Conservation (phyloP, 345 rosid genomes). For the Heritiera fomes region DNA sequence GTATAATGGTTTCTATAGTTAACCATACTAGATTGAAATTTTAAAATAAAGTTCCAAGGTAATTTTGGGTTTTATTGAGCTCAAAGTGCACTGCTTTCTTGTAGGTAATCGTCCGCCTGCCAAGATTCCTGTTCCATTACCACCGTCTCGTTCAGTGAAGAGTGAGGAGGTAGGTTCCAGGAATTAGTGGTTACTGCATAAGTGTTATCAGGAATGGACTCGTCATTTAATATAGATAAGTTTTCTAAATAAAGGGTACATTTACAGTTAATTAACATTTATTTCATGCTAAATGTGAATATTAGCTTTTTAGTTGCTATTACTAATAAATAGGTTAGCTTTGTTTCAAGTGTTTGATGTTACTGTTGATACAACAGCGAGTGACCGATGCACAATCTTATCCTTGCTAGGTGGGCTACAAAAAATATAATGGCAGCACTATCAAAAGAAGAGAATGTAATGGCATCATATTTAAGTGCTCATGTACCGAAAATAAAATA, state of each 20-base stretch:
- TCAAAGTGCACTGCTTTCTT: constrained; percentile 23
- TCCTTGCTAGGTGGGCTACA: neutral
- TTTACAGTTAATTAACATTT: neutral
- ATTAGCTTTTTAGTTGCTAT: constrained; percentile 11
- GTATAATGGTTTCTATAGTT: neutral
- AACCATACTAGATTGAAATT: neutral
- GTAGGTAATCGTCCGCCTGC: constrained; percentile 87
- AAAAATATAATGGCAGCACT: neutral
- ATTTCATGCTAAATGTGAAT: neutral
- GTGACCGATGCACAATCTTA: neutral
- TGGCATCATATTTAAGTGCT: neutral
- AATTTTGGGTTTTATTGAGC: constrained; percentile 13
- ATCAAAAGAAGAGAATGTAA: neutral
- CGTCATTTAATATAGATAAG: neutral
- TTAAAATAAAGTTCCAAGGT: neutral
- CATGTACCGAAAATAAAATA: neutral
- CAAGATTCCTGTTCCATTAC: constrained; percentile 85
- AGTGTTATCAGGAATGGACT: constrained; percentile 4
- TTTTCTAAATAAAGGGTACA: constrained; percentile 1
- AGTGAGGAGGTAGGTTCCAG: constrained; percentile 57
- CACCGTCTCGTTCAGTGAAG: constrained; percentile 56
- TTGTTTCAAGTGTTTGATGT: neutral
- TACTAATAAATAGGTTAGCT: neutral
- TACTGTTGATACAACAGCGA: neutral
- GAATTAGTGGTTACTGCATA: neutral